phyloP scores from a whole-genome alignment of 768 basidiomycete genomes.

The Pleurotus eryngii region DNA sequence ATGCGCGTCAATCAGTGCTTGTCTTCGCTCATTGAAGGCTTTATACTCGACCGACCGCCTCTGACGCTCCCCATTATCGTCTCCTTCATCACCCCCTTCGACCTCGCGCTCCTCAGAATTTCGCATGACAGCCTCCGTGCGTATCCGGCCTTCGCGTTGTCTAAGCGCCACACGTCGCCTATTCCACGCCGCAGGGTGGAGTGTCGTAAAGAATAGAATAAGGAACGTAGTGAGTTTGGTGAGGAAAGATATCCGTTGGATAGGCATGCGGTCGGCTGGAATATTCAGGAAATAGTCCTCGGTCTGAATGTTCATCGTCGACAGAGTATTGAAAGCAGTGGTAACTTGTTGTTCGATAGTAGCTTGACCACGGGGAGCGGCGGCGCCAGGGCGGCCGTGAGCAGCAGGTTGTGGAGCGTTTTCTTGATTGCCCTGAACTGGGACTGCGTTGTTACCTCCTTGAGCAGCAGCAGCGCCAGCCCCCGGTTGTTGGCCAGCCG shows the following conservation, averaged over 20 bases:
- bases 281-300: conserved; percentile 53
- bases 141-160: conserved; percentile 60
- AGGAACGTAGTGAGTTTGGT: conserved; percentile 55
- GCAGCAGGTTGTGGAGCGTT: conserved; percentile 4
- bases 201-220: conserved; percentile 52
- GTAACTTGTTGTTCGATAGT: conserved; percentile 24
- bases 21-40: conserved; percentile 32
- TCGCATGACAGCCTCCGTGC: conserved; percentile 58
- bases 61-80: conserved; percentile 26
- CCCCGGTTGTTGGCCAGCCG: conserved; percentile 12
- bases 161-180: conserved; percentile 56
- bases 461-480: conserved; percentile 6
- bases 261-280: conserved; percentile 14
- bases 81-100: conserved; percentile 17
- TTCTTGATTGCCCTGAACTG: neutral
- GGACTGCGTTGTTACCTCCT: neutral
- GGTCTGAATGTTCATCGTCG: conserved; percentile 51
- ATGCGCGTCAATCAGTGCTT: conserved; percentile 46
- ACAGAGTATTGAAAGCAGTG: conserved; percentile 45
- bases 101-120: conserved; percentile 24
- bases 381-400: conserved; percentile 6
- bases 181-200: conserved; percentile 77
- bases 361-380: conserved; percentile 11
- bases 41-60: conserved; percentile 22
- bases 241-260: conserved; percentile 41